Base-by-base conservation (phyloP, 2,329 filamentous ascomycete genomes). In the Zymoseptoria ardabiliae region DNA sequence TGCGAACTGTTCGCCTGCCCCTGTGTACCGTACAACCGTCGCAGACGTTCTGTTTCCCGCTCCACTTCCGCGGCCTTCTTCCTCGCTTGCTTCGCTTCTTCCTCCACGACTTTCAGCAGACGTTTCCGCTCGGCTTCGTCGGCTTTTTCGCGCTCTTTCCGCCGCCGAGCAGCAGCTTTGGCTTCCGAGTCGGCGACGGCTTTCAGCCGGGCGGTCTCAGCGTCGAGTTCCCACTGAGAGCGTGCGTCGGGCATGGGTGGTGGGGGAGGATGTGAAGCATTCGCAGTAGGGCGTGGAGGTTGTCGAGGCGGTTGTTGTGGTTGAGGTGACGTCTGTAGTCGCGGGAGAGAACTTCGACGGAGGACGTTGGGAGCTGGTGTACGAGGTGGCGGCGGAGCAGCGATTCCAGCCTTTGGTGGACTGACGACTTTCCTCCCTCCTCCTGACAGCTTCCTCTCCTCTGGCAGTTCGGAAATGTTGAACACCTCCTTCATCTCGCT, bases 31-130 rank as follows among this genome's bases (percentile, higher is more conserved):
- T 90, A 92, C 66, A 87, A 73, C 65, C 79, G 83, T 21, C 84
- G 79, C 7, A 97, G 76, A 0, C 91, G 82, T 65, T 86, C 86
- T 0, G 91, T 96, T 74, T 97, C 92, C 50, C 85, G 84, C 41
- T 96, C 77, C 13, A 81, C 68, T 57, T 82, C 82, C 1, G 77
- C 78, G 62, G 85, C 78, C 60, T 76, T 78, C 25, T 75, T 59
- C 17, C 62, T 53, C 0, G 78, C 80, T 64, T 86, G 84, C 58
- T 79, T 81, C 23, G 87, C 84, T 69, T 91, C 88, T 50, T 73
- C 58, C 77, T 80, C 69, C 25, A 70, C 63, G 59, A 68, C 63
- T 67, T 80, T 81, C 68, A 85, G 82, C 57, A 88, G 83, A 49
- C 84, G 79, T 60, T 77, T 77, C 61, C 83, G 64, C 61, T 69